Evolutionary conservation across 139 green algal genomes (phyloP), one percentile per base, ranked within the genome.

Genomic region (Picochlorum sp.): DNA sequence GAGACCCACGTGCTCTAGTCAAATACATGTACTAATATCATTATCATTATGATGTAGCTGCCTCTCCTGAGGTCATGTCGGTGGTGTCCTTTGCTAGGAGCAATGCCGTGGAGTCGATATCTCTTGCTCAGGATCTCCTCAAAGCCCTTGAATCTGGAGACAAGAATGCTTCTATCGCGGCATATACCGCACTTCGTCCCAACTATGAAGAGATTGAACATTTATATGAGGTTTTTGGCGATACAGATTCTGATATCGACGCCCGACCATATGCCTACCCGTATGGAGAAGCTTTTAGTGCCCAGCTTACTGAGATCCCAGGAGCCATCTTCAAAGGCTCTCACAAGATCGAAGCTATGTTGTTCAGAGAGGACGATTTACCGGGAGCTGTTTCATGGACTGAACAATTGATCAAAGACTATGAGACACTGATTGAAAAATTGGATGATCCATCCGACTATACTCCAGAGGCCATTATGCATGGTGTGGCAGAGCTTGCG

Each of bases 151-250:
- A 34, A 24, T 47, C 49, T 37, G 61, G 61, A 21, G 61, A 67
- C n/a, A 37, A 60, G 61, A 41, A 58, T 30, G 61, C 61, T 34
- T 67, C 61, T 14, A n/a, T 15, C 14, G 23, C 6, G 8, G 61
- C 61, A 20, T 67, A 67, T 57, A n/a, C 59, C 0, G 26, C 59
- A 38, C 61, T 67, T n/a, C 30, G 61, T 23, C 61, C 61, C 20
- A 41, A 67, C 30, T 67, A 67, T 57, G 61, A 78, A 44, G 67
- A 78, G 54, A 76, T 78, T n/a, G 66, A 78, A 49, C 50, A 69
- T 37, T 61, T 76, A n/a, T 54, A 37, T 20, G 68, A 58, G 20
- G 60, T 56, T 8, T 78, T 78, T 54, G 38, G 45, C 13, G 51
- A 71, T 23, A 54, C 61, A 10, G 71, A 78, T 59, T 23, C n/a